Evolutionary conservation across 148 eudicot species (phyloP).

Genomic region (Heliosperma pusillum): DNA sequence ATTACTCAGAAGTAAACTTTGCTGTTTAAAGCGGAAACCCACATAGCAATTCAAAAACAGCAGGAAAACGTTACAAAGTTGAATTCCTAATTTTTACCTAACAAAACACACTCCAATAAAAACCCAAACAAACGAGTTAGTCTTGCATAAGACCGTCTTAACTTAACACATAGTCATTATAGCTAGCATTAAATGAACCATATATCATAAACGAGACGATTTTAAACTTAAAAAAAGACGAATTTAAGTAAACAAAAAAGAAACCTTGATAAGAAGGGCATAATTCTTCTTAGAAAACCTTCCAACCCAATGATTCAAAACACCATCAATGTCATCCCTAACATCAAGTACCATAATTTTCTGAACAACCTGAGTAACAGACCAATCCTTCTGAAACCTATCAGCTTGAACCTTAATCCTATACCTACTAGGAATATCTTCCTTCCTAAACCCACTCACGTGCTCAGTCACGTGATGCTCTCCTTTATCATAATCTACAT

Average conservation of each 20-base stretch:
- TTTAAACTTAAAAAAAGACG: no score
- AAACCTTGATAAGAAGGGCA: conserved; percentile 66
- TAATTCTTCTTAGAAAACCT: conserved; percentile 79
- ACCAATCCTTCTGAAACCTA: conserved; percentile 87
- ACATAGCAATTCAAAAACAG: not conserved
- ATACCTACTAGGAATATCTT: conserved; percentile 51
- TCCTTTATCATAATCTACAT: conserved; percentile 68
- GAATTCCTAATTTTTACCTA: not conserved
- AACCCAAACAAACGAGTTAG: no score
- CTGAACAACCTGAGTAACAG: conserved; percentile 55
- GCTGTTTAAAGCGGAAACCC: conserved; percentile 1
- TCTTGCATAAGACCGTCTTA: no score
- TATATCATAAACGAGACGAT: no score
- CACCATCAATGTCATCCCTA: conserved; percentile 59
- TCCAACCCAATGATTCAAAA: conserved; percentile 86
- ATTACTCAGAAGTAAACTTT: conserved; percentile 4
- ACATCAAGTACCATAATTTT: conserved; percentile 38
- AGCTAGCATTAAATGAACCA: no score
- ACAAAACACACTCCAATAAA: not conserved
- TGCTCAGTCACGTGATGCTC: conserved; percentile 41
- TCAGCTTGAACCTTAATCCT: conserved; percentile 55
- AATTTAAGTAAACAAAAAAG: not conserved
- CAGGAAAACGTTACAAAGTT: not conserved
- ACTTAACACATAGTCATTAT: no score
- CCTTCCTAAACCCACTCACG: conserved; percentile 60